These are phyloP conservation scores for Fusarium mundagurra DNA, from an alignment of 2,329 filamentous ascomycete species.

Conservation along the genomic window DNA sequence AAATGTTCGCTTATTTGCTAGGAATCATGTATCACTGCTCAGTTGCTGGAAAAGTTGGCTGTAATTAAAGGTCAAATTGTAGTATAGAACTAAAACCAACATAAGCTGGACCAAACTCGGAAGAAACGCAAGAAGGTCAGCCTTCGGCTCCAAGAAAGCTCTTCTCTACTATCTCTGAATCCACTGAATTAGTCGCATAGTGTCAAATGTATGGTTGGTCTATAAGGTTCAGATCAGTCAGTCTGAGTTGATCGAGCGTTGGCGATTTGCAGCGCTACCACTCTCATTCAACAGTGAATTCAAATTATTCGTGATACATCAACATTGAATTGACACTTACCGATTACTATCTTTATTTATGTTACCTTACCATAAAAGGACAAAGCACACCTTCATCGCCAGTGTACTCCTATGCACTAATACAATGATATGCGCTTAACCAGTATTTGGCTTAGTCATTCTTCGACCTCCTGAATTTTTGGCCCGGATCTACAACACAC, in stretches of 20 bases:
- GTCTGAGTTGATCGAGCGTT: neutral
- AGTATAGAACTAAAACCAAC: constrained; percentile 6
- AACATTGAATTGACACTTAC: neutral
- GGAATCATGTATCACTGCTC: neutral
- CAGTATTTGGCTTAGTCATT: constrained; percentile 34
- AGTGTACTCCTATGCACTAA: constrained; percentile 18
- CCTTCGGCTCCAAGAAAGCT: neutral
- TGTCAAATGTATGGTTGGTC: neutral
- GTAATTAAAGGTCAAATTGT: constrained; percentile 6
- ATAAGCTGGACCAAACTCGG: neutral
- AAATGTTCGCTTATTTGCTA: neutral
- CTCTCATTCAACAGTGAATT: neutral
- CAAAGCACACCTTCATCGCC: neutral
- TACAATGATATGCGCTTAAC: constrained; percentile 5
- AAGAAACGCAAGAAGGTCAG: neutral
- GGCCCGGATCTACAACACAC: constrained; percentile 15
- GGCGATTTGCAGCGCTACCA: neutral
- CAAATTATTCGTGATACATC: neutral
- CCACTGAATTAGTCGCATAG: neutral
- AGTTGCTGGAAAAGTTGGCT: constrained; percentile 4
- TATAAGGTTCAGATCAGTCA: neutral
- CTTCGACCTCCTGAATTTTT: constrained; percentile 35
- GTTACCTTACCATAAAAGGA: neutral
- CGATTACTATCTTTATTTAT: neutral
- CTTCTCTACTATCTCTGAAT: neutral